phyloP scores from a whole-genome alignment of 768 basidiomycete genomes.

The Tulasnella sp. region DNA sequence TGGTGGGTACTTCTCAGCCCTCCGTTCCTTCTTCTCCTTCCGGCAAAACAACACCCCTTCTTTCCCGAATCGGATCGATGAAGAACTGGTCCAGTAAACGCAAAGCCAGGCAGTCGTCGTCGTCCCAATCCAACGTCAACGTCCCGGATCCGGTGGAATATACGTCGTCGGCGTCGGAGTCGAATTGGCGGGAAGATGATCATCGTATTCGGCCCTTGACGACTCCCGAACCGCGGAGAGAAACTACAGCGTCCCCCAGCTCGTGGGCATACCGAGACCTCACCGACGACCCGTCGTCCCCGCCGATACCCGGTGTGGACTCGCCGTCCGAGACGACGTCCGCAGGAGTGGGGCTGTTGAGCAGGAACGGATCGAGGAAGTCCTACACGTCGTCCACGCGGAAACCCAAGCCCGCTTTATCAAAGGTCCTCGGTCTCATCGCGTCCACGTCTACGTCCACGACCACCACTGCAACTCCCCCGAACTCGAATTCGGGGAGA shows the following conservation, averaged over 20 bases:
- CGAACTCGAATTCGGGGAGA: too few species aligned
- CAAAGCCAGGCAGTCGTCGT: not conserved
- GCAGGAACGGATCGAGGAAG: not conserved
- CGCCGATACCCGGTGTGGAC: too few species aligned
- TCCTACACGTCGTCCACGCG: not conserved
- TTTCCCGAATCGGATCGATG: conserved; percentile 47
- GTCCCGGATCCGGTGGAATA: not conserved
- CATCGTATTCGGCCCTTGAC: not conserved
- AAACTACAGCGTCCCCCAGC: not conserved
- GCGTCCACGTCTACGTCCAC: not conserved
- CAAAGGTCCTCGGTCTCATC: conserved; percentile 1
- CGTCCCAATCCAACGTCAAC: conserved; percentile 23
- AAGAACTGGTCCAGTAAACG: conserved; percentile 34
- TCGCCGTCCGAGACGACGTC: not conserved
- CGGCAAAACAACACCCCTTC: conserved; percentile 33
- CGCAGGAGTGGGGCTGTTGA: not conserved
- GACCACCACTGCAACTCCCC: too few species aligned
- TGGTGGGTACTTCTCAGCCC: not conserved
- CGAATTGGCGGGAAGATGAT: not conserved
- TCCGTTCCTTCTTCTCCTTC: conserved; percentile 21
- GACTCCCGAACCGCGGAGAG: not conserved
- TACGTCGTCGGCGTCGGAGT: not conserved
- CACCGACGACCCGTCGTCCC: too few species aligned
- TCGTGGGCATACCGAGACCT: not conserved
- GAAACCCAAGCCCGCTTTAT: not conserved